These are phyloP conservation scores for Ulmus americana DNA, from an alignment of 331 rosid species.

Conservation along the genomic window DNA sequence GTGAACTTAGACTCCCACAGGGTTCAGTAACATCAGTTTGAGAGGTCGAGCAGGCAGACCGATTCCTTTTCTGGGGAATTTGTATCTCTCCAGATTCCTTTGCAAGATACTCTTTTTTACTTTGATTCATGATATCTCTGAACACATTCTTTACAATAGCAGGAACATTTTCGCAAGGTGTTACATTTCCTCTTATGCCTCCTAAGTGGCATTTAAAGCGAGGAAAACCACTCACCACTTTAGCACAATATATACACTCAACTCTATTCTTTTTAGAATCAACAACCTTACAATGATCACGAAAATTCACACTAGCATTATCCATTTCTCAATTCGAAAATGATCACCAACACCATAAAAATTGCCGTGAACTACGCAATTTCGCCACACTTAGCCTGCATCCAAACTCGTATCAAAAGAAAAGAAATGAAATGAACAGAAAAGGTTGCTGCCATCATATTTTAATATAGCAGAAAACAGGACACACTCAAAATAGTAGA, in stretches of 20 bases:
- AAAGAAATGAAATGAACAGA: too few species aligned
- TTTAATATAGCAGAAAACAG: too few species aligned
- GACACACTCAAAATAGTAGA: too few species aligned
- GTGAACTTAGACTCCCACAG: not conserved
- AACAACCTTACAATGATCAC: conserved; percentile 20
- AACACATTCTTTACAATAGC: conserved; percentile 17
- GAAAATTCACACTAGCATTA: conserved; percentile 3
- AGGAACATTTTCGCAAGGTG: conserved; percentile 17
- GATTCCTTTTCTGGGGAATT: conserved; percentile 13
- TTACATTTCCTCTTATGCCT: conserved; percentile 20
- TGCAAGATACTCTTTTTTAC: not conserved
- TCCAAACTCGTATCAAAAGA: too few species aligned
- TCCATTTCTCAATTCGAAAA: not conserved
- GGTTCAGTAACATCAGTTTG: not conserved
- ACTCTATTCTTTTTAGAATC: conserved; percentile 14
- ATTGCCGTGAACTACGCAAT: too few species aligned
- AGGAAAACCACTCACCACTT: conserved; percentile 17
- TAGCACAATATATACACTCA: conserved; percentile 24
- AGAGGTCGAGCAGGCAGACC: not conserved
- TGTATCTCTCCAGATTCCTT: not conserved
- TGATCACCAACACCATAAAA: too few species aligned
- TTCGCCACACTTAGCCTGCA: too few species aligned
- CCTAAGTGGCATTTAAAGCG: conserved; percentile 26
- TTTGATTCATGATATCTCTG: not conserved
- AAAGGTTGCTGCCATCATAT: too few species aligned